phyloP scores from a whole-genome alignment of 2,329 filamentous ascomycete species.

The Sporothrix phasma region DNA sequence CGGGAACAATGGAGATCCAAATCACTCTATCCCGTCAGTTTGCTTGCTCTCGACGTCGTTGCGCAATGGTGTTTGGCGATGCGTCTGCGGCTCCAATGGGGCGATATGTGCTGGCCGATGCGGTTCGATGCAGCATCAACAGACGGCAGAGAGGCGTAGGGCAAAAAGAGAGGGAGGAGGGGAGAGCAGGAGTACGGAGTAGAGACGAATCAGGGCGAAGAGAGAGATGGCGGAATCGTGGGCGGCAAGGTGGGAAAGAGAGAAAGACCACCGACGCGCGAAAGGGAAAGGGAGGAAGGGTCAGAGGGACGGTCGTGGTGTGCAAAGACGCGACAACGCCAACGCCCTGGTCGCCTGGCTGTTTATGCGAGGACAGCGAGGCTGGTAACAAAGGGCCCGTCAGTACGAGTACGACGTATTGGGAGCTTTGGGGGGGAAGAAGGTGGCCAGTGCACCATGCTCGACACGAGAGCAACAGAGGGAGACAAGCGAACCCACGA shows the following conservation, averaged over 20 bases:
- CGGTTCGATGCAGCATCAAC: constrained; percentile 3
- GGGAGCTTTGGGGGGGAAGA: background rate
- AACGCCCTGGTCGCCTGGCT: constrained; percentile 12
- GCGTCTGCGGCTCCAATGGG: background rate
- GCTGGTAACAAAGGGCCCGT: constrained; percentile 13
- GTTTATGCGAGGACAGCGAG: constrained; percentile 20
- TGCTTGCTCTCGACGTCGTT: background rate
- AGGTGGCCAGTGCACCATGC: constrained; percentile 6
- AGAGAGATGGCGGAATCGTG: background rate
- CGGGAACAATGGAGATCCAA: background rate
- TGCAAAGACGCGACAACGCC: constrained; percentile 15
- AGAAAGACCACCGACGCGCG: background rate
- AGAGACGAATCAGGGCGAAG: background rate
- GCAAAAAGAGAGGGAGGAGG: background rate
- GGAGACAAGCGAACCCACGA: background rate
- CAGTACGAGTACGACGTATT: background rate
- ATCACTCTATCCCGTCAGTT: background rate
- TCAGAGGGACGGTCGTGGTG: background rate
- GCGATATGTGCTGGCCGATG: background rate
- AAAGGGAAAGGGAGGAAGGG: background rate
- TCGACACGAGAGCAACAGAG: background rate
- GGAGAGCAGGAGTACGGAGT: background rate
- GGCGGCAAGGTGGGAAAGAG: constrained; percentile 2
- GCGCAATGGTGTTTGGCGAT: background rate
- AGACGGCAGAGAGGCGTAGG: background rate